Conservation (phyloP, 805 yeast species). For the Ogataea ramenticola region DNA sequence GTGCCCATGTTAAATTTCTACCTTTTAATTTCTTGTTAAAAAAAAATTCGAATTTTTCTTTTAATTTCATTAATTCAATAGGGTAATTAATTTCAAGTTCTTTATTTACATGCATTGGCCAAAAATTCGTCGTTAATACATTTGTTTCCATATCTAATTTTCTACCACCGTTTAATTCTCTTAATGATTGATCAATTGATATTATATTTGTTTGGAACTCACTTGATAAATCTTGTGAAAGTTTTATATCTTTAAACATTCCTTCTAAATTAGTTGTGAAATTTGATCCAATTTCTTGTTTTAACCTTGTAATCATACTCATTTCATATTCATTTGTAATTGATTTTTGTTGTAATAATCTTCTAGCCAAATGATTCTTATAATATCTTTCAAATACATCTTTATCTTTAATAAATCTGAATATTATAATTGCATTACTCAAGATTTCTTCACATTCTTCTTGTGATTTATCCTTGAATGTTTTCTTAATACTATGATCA, state of each 20-base stretch:
- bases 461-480: conserved; percentile 38
- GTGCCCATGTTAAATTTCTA: conserved; percentile 68
- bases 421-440: conserved; percentile 50
- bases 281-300: conserved; percentile 72
- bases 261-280: conserved; percentile 76
- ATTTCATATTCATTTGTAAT: conserved; percentile 59
- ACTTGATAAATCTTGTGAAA: conserved; percentile 41
- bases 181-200: conserved; percentile 10
- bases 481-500: conserved; percentile 48
- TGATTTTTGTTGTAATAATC: conserved; percentile 48
- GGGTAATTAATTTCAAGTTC: conserved; percentile 34
- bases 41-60: conserved; percentile 47
- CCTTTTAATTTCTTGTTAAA: conserved; percentile 43
- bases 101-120: conserved; percentile 53
- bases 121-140: conserved; percentile 52
- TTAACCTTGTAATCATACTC: conserved; percentile 54
- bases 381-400: conserved; percentile 81
- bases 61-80: conserved; percentile 32
- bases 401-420: conserved; percentile 69
- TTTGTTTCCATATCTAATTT: conserved; percentile 39
- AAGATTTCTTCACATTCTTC: conserved; percentile 41
- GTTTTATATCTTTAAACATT: conserved; percentile 75
- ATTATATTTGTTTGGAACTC: conserved; percentile 26
- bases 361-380: conserved; percentile 78
- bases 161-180: conserved; percentile 19